Conservation (phyloP, 2,329 filamentous ascomycete species). For the Penicillium sp. region DNA sequence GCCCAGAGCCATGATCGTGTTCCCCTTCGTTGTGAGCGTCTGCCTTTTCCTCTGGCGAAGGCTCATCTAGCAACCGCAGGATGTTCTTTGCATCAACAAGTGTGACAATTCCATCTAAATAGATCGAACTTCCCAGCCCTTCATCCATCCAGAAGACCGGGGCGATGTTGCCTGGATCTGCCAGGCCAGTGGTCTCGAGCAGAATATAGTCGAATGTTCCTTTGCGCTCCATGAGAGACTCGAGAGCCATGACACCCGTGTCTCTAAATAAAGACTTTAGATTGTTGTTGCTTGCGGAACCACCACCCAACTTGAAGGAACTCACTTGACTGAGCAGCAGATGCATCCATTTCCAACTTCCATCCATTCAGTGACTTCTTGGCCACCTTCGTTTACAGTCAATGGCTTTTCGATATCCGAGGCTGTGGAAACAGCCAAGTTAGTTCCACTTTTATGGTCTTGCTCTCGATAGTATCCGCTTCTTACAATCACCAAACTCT, state of each 20-base stretch:
- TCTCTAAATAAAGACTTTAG: constrained; percentile 51
- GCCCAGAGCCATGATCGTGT: constrained; percentile 45
- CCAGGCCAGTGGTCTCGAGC: constrained; percentile 89
- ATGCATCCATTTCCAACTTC: constrained; percentile 96
- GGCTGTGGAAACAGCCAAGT: constrained; percentile 46
- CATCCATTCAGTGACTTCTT: constrained; percentile 88
- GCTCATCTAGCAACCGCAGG: constrained; percentile 70
- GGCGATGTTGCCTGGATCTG: constrained; percentile 91
- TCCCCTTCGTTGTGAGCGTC: constrained; percentile 47
- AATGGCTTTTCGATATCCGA: constrained; percentile 94
- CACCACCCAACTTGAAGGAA: not conserved
- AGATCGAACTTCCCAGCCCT: constrained; percentile 88
- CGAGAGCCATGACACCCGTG: constrained; percentile 86
- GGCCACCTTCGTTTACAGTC: constrained; percentile 76
- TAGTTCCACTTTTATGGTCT: not conserved
- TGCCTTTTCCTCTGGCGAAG: constrained; percentile 37
- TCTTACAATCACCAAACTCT: constrained; percentile 78
- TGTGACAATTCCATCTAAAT: constrained; percentile 93
- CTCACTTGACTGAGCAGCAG: constrained; percentile 90
- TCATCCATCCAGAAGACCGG: constrained; percentile 98
- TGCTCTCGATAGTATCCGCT: not conserved
- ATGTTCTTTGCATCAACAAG: constrained; percentile 95
- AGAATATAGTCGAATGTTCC: constrained; percentile 97
- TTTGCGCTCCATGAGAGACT: constrained; percentile 88
- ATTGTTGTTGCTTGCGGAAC: not conserved